Evolutionary conservation across 768 basidiomycete genomes (phyloP), one percentile per base, ranked within the genome.

Genomic region (Trametes villosa): DNA sequence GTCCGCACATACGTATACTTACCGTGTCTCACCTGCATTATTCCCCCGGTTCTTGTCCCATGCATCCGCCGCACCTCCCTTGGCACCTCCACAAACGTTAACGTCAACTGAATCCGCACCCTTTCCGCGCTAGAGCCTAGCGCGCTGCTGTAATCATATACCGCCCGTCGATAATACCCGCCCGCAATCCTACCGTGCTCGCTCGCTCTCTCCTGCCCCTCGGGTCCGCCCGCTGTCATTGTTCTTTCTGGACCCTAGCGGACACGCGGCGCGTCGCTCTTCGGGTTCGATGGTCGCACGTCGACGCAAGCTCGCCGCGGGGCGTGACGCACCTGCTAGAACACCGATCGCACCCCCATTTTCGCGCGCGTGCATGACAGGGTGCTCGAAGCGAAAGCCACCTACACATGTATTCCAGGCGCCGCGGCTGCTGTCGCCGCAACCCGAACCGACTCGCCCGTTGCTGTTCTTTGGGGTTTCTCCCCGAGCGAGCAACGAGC

Each of bases 321-420:
- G 22, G 36, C 47, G 42, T 52, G 50, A 38, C 20, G 47, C 52
- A 46, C 47, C 22, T 29, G 38, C 45, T 55, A 47, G 55, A 47
- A 44, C 42, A 42, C 26, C 59, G 52, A 60, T 54, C 59, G 53
- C 53, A 54, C 59, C 59, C 59, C 49, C 40, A 33, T 54, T 60
- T 40, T 44, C 46, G 53, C 53, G 13, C 31, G 47, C 24, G 38
- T 27, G 46, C 42, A 27, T 45, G 29, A 40, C 31, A 34, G 59
- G n/a, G n/a, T n/a, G n/a, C n/a, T n/a, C n/a, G n/a, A n/a, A n/a
- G n/a, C n/a, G 36, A 38, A 4, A 38, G 4, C 36, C 36, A 13
- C 36, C 4, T 18, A 12, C 36, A 38, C 36, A 38, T 38, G 36
- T 38, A 38, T 38, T 38, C 36, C n/a, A 38, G 36, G n/a, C n/a